Percentiles rank a stretch among this genome's conserved stretches.
Evolutionary conservation across 129 eudicot species (phyloP).

Genomic region (Escallonia herrerae): DNA sequence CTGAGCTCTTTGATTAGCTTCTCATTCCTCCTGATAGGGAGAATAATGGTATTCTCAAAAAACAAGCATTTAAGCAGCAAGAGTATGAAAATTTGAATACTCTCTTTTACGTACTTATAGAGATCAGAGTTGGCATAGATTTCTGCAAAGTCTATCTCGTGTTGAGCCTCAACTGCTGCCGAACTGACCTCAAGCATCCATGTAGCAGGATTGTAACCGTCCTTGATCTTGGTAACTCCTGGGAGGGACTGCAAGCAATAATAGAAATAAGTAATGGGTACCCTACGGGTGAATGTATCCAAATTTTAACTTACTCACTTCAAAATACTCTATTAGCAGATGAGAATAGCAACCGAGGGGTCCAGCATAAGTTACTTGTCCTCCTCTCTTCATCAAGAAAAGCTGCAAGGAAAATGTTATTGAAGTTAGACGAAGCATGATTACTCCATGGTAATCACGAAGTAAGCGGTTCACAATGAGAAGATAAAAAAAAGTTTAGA

Average conservation of each 20-base stretch:
- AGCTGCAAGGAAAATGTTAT: slow-evolving; percentile 24
- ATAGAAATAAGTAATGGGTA: background rate
- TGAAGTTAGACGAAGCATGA: background rate
- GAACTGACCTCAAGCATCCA: slow-evolving; percentile 78
- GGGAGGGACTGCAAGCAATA: slow-evolving; percentile 35
- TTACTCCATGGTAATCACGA: background rate
- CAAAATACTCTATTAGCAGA: slow-evolving; percentile 38
- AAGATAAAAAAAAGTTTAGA: background rate
- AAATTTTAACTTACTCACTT: slow-evolving; percentile 22
- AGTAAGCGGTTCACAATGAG: background rate
- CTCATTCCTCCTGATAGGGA: slow-evolving; percentile 33
- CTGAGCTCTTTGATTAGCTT: slow-evolving; percentile 42
- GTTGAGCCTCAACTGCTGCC: slow-evolving; percentile 48
- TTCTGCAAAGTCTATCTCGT: slow-evolving; percentile 50
- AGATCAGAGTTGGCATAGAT: slow-evolving; percentile 40
- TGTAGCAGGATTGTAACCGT: slow-evolving; percentile 79
- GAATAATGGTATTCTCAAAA: background rate
- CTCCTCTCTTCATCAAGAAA: slow-evolving; percentile 61
- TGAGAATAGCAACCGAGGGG: slow-evolving; percentile 50
- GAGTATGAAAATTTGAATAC: background rate
- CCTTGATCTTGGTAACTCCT: slow-evolving; percentile 53
- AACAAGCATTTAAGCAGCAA: background rate
- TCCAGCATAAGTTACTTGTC: slow-evolving; percentile 48
- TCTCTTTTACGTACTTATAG: slow-evolving; percentile 24
- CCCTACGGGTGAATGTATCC: background rate